Evolutionary conservation across 495 filamentous ascomycete species (phyloP), one percentile per base, ranked within the genome.

Genomic region (Penicillium argentinense): DNA sequence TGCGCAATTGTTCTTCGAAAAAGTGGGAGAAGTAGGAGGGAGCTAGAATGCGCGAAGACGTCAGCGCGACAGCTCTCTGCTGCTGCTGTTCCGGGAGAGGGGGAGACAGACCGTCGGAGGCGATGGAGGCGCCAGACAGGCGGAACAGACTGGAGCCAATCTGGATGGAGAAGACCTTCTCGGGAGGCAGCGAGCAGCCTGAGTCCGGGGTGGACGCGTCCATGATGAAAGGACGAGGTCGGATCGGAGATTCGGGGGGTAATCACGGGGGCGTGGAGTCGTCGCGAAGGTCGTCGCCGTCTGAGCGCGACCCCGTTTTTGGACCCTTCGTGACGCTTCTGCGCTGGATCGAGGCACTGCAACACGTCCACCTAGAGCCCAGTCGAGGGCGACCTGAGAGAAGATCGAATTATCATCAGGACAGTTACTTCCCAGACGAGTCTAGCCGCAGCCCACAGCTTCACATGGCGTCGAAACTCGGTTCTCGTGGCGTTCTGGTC

Each of bases 21-120:
- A 91, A 97, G 51, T 86, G 85, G 16, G 93, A 96, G 67, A 98
- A 97, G 66, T 97, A 98, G 49, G 93, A 97, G 57, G 92, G 92
- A 69, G 91, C 92, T 97, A 74, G n/a, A n/a, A n/a, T n/a, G n/a
- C 77, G 74, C 65, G 67, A 74, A 61, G 64, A 56, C 19, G 33
- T 29, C 16, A 39, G 22, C n/a, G 3, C n/a, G 13, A 42, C 18
- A n/a, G 9, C 3, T 19, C n/a, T n/a, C n/a, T n/a, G n/a, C n/a
- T n/a, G n/a, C n/a, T n/a, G n/a, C n/a, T n/a, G n/a, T n/a, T n/a
- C n/a, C n/a, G n/a, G 23, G 24, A 21, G 14, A 17, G 42, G 38
- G 29, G 13, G 19, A 9, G 51, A 84, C 87, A 76, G 67, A 97
- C 92, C 90, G 82, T 97, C 92, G 39, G 91, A 96, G 34, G 89